Conservation (phyloP, 495 filamentous ascomycete genomes). For the Lasiosphaeris hirsuta region DNA sequence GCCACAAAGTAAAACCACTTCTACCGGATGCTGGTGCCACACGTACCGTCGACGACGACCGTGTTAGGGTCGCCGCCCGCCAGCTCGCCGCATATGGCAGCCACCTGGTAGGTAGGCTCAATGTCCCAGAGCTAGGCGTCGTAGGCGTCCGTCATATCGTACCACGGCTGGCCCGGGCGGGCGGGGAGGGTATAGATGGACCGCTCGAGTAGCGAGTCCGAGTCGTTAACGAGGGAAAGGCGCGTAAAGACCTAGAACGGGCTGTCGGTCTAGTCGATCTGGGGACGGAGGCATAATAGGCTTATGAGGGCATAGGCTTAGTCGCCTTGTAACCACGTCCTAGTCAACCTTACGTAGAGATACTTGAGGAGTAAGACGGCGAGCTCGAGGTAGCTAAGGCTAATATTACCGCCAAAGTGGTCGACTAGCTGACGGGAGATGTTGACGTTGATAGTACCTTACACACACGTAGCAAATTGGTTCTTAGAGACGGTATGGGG, state of each 20-base stretch:
- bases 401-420: conserved; percentile 17
- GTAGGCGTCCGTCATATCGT: conserved; percentile 16
- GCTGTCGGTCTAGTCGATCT: conserved; percentile 33
- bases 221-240: conserved; percentile 25
- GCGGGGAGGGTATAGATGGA: conserved; percentile 17
- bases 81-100: conserved; percentile 11
- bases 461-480: conserved; percentile 12
- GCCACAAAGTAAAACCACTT: not conserved
- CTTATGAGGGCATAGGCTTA: conserved; percentile 47
- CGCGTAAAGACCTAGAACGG: conserved; percentile 46
- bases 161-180: not conserved
- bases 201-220: conserved; percentile 19
- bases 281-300: conserved; percentile 33
- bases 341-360: conserved; percentile 8
- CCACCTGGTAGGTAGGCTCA: conserved; percentile 14
- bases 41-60: conserved; percentile 19
- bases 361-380: conserved; percentile 14
- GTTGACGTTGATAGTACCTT: not conserved
- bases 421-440: conserved; percentile 19
- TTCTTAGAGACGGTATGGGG: conserved; percentile 5
- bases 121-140: conserved; percentile 14
- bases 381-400: conserved; percentile 23
- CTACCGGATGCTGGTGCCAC: conserved; percentile 23
- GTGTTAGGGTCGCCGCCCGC: conserved; percentile 8
- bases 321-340: conserved; percentile 27